These are phyloP conservation scores for Marasmius sp. DNA, from an alignment of 1,284 basidiomycete genomes.

Conservation along the genomic window DNA sequence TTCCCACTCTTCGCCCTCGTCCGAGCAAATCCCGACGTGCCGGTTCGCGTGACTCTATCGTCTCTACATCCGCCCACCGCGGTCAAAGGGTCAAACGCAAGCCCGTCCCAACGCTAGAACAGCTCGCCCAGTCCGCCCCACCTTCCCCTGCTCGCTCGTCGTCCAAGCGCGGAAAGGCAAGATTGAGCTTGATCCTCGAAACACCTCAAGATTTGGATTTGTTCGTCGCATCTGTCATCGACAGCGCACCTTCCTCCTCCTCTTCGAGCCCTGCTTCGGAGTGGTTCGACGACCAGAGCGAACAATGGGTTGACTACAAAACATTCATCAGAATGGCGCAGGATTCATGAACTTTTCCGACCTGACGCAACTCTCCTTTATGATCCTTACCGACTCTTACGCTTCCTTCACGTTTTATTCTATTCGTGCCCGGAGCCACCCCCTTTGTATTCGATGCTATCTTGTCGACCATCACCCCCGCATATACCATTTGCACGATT, in stretches of 20 bases:
- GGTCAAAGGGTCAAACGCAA: slow-evolving; percentile 13
- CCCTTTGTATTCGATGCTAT: background rate
- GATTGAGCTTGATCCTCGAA: slow-evolving; percentile 16
- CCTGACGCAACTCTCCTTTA: background rate
- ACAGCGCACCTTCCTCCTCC: background rate
- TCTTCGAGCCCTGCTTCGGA: background rate
- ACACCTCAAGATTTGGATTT: slow-evolving; percentile 6
- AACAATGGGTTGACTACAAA: background rate
- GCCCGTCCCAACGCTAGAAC: slow-evolving; percentile 12
- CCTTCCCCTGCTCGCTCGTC: background rate
- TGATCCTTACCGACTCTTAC: background rate
- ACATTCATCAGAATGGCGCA: background rate
- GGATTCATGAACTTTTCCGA: background rate
- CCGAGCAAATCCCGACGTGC: background rate
- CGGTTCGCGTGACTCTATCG: slow-evolving; percentile 13
- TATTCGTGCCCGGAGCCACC: background rate
- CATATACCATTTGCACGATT: no score
- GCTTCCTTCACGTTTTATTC: background rate
- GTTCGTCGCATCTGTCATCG: no score
- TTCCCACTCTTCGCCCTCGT: background rate
- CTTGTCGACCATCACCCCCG: background rate
- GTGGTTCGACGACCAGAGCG: slow-evolving; percentile 8
- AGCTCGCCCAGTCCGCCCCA: background rate
- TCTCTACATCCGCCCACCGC: slow-evolving; percentile 8
- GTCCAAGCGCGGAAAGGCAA: slow-evolving; percentile 1